phyloP scores from a whole-genome alignment of 306 rosid species.

The Quercus rubra region DNA sequence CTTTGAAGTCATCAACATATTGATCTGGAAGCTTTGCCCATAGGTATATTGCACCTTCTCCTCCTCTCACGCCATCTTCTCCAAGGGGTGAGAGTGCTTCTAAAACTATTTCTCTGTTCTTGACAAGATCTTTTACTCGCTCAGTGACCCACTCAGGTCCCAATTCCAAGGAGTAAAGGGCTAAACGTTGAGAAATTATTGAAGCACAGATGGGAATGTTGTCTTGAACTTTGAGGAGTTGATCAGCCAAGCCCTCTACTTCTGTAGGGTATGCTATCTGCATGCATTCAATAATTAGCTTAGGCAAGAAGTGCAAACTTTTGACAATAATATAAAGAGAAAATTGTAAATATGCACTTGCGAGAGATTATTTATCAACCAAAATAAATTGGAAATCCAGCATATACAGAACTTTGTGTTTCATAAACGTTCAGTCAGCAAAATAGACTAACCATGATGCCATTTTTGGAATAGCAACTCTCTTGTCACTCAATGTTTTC shows the following conservation, averaged over 20 bases:
- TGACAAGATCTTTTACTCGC: slow-evolving; percentile 57
- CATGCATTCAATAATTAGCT: slow-evolving; percentile 12
- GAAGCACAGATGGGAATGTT: slow-evolving; percentile 98
- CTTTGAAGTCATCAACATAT: slow-evolving; percentile 48
- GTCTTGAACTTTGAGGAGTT: slow-evolving; percentile 96
- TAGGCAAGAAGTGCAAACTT: not conserved
- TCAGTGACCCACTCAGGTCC: slow-evolving; percentile 83
- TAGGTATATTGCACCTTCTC: slow-evolving; percentile 91
- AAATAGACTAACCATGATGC: not conserved
- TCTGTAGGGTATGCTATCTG: slow-evolving; percentile 98
- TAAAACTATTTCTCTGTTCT: slow-evolving; percentile 55
- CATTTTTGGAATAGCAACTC: not conserved
- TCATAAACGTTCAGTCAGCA: not conserved
- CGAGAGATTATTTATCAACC: not conserved
- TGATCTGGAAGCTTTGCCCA: slow-evolving; percentile 91
- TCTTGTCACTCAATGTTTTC: not conserved
- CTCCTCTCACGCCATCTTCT: slow-evolving; percentile 78
- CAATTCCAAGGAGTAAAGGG: slow-evolving; percentile 69
- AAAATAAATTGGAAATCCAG: slow-evolving; percentile 4
- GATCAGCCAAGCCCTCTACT: slow-evolving; percentile 60
- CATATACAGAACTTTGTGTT: not conserved
- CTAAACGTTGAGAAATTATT: slow-evolving; percentile 82
- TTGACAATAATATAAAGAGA: not conserved
- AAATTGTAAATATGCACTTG: not conserved
- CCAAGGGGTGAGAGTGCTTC: slow-evolving; percentile 81